Percentiles rank a stretch among this genome's conserved stretches.
Evolutionary conservation across 1,139 yeast genomes (phyloP).

Genomic region (Trichomonascaceae sp.): DNA sequence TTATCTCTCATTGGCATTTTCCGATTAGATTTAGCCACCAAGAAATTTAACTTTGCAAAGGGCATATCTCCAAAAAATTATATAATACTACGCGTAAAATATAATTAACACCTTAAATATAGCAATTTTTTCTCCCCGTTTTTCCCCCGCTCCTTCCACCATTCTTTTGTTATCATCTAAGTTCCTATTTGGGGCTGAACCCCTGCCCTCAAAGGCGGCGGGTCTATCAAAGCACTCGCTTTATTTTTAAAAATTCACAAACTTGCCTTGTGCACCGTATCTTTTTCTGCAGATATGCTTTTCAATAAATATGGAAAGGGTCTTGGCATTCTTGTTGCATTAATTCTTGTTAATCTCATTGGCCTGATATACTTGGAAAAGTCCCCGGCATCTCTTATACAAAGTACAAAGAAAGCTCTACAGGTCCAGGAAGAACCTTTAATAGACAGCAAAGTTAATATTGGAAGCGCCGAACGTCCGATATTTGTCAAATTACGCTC

Average conservation of each 20-base stretch:
- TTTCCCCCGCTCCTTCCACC: background rate
- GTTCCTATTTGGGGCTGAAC: background rate
- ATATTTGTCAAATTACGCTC: constrained; percentile 2
- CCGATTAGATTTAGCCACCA: background rate
- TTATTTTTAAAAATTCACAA: too few relatives aligned
- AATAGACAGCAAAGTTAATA: background rate
- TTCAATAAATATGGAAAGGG: background rate
- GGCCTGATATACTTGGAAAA: background rate
- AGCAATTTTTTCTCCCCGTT: background rate
- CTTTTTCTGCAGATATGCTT: background rate
- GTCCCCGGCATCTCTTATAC: background rate
- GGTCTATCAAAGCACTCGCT: background rate
- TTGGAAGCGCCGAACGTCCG: background rate
- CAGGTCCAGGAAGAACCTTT: background rate
- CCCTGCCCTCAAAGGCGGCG: background rate
- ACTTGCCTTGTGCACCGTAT: background rate
- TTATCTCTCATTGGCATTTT: background rate
- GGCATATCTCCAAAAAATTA: too few relatives aligned
- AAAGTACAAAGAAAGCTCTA: background rate
- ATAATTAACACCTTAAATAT: background rate
- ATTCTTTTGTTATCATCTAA: background rate
- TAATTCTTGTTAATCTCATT: background rate
- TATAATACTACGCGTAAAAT: background rate
- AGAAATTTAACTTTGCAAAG: background rate
- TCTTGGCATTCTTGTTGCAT: background rate